A percentile compares a stretch with the other conserved stretches of the same genome.
These are phyloP conservation scores for Cladosporium halotolerans DNA, from an alignment of 2,329 filamentous ascomycete species.

Conservation along the genomic window DNA sequence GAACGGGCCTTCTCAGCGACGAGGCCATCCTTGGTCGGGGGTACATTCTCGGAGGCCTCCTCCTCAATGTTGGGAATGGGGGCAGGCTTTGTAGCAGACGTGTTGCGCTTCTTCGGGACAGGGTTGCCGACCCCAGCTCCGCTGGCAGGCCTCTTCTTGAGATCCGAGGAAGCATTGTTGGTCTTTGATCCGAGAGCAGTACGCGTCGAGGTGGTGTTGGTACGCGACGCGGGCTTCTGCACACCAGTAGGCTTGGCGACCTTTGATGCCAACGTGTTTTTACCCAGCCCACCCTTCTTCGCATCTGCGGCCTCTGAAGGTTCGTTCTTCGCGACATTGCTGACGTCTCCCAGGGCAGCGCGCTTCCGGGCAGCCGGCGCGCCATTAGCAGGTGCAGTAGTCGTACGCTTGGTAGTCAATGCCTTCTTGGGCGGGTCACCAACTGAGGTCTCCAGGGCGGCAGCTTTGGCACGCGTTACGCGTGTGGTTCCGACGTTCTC, in stretches of 20 bases:
- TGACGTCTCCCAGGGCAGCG: constrained; percentile 84
- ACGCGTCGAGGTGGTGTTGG: constrained; percentile 45
- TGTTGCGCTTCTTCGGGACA: constrained; percentile 63
- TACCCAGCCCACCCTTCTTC: constrained; percentile 44
- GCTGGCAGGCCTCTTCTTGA: constrained; percentile 66
- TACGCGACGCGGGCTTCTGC: constrained; percentile 58
- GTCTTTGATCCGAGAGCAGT: constrained; percentile 62
- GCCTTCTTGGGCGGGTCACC: constrained; percentile 55
- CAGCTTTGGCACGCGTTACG: constrained; percentile 87
- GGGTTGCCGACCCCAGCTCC: constrained; percentile 62
- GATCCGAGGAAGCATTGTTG: constrained; percentile 54
- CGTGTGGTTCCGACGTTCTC: constrained; percentile 75
- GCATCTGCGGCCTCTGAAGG: constrained; percentile 54
- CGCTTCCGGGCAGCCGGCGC: constrained; percentile 55
- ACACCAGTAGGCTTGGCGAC: constrained; percentile 71
- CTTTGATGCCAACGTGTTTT: constrained; percentile 70
- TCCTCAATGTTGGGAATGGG: constrained; percentile 33
- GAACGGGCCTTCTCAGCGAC: constrained; percentile 43
- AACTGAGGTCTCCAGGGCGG: constrained; percentile 51
- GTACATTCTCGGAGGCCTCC: constrained; percentile 55
- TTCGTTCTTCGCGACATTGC: constrained; percentile 82
- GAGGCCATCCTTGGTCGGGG: constrained; percentile 52
- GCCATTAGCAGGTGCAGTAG: constrained; percentile 38
- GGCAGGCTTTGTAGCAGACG: constrained; percentile 47
- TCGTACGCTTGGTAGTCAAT: constrained; percentile 39